Evolutionary conservation across 2,329 filamentous ascomycete genomes (phyloP).

Genomic region (Pseudogymnoascus sp.): DNA sequence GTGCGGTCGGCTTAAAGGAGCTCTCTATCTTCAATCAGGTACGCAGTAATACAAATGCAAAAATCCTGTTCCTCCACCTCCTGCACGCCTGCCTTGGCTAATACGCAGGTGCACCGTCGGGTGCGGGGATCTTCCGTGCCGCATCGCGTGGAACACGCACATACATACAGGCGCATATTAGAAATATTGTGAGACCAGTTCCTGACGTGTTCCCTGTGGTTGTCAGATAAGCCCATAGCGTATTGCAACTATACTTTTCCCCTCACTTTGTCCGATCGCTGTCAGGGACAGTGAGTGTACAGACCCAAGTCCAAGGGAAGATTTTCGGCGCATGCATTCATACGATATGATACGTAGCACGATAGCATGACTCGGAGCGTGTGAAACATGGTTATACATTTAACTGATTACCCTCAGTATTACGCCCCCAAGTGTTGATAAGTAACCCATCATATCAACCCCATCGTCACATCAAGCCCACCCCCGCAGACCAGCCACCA

Average conservation of each 20-base stretch:
- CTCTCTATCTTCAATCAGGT: neutral
- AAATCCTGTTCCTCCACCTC: neutral
- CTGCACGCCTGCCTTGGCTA: neutral
- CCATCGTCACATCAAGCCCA: neutral
- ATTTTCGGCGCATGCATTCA: neutral
- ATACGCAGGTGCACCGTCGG: neutral
- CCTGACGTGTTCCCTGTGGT: slow-evolving; percentile 1
- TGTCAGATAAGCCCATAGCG: neutral
- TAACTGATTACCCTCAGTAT: neutral
- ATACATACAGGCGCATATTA: neutral
- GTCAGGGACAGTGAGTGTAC: neutral
- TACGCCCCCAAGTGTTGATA: neutral
- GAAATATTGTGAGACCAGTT: neutral
- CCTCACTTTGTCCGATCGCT: neutral
- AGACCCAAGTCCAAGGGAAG: neutral
- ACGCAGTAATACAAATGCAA: neutral
- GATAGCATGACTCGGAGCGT: neutral
- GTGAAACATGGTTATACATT: slow-evolving; percentile 9
- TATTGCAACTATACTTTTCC: neutral
- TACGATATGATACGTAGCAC: neutral
- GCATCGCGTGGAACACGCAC: neutral
- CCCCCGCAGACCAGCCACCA: neutral
- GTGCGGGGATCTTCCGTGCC: neutral
- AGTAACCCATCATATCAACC: slow-evolving; percentile 4
- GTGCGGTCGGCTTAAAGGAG: neutral